Evolutionary conservation across 768 basidiomycete species (phyloP), one percentile per base, ranked within the genome.

Genomic region (Xerocomellus amylosporus): DNA sequence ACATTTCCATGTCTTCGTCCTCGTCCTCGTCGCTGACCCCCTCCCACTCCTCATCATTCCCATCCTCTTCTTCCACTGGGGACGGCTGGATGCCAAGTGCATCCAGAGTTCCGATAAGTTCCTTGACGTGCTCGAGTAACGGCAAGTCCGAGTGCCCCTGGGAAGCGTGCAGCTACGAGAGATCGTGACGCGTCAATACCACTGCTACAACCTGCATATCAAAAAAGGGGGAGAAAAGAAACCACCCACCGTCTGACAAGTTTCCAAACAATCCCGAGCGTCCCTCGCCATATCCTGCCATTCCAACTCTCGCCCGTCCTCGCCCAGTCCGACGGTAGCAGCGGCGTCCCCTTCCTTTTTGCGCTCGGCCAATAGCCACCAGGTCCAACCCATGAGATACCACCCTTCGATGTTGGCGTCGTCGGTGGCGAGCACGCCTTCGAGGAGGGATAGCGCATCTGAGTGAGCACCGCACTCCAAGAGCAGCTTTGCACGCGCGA

Each of bases 301-400:
- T 4, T 80, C 80, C 58, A 87, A 62, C 17, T 36, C 38, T 24
- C 79, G 82, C 34, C 79, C 61, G 4, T 64, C 66, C 42, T 64
- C 60, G 37, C 40, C 59, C 8, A 74, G 56, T 12, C 63, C 75
- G n/a, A 70, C 76, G 5, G 76, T 56, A 17, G 36, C 70, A 78
- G 19, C 77, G 79, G 26, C 75, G 77, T 61, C 55, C 13, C 71
- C 79, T 61, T 87, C 84, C 56, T 82, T 78, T 8, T 82, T 83
- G 55, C 86, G 81, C 67, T 89, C 87, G 0, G 84, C 81, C 82
- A 90, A 85, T 43, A 95, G 74, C 74, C 85, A 92, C 77, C 90
- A 93, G 59, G 89, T 88, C 93, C 93, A 97, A 49, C 93, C 93
- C 71, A 95, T 93, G 28, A 96, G 81, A 66, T 96, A 96, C 86